Evolutionary conservation across 768 basidiomycete genomes (phyloP).

Genomic region (Pleurotus salmoneostramineus): DNA sequence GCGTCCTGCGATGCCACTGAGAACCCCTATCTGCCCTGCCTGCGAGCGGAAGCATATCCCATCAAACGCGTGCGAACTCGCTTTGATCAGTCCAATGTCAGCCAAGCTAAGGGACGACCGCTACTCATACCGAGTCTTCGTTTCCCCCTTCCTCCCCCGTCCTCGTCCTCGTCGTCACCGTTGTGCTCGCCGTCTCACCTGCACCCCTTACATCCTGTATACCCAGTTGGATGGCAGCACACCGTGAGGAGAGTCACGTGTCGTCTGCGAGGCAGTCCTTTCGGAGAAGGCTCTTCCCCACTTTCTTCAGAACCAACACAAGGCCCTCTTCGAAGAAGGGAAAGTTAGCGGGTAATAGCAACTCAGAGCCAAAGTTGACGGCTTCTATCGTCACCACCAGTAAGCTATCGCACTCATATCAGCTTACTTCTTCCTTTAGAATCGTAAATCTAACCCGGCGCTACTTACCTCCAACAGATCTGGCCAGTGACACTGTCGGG

Average conservation of each 20-base stretch:
- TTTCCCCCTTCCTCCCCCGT: too few species aligned
- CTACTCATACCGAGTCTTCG: too few species aligned
- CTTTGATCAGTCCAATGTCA: background rate
- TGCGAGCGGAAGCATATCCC: constrained; percentile 2
- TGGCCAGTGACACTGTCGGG: constrained; percentile 12
- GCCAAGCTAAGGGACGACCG: too few species aligned
- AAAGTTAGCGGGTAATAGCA: constrained; percentile 7
- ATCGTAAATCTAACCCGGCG: constrained; percentile 9
- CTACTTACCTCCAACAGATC: constrained; percentile 16
- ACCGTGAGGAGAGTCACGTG: constrained; percentile 9
- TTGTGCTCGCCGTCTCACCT: background rate
- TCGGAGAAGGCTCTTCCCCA: constrained; percentile 28
- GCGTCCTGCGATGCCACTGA: background rate
- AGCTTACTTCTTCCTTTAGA: background rate
- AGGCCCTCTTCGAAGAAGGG: constrained; percentile 19
- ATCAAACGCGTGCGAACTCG: constrained; percentile 1
- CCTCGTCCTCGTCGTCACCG: background rate
- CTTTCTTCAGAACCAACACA: constrained; percentile 4
- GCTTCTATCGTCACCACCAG: constrained; percentile 18
- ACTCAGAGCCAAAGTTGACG: background rate
- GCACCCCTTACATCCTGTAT: constrained; percentile 8
- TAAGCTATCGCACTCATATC: constrained; percentile 10
- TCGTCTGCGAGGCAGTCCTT: constrained; percentile 23
- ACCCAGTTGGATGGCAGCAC: constrained; percentile 11
- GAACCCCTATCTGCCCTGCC: background rate